Base-by-base conservation (phyloP, 305 asterid genomes). In the Fraxinus ornus region DNA sequence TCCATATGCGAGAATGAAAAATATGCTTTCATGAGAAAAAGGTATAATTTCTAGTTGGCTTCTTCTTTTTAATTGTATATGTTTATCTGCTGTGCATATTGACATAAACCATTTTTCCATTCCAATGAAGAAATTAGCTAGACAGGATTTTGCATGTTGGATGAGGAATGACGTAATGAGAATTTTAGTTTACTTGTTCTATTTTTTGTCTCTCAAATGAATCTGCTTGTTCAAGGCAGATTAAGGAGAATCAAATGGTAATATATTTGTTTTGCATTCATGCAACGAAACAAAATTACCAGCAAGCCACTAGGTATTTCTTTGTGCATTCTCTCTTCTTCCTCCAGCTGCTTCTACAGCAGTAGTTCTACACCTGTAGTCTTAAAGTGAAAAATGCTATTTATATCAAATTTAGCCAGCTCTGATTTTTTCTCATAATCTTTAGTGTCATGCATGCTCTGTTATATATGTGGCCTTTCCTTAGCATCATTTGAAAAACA, bases 1-100 rank as follows among this genome's bases (percentile, higher is more conserved):
- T 89, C 98, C 86, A 87, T 94, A 76, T 91, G 98, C 80, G 97
- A 90, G 90, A 95, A 92, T 84, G 97, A 94, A 85, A 95, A 89
- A 83, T 95, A 90, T 90, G 84, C 90, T 82, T 80, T 90, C 83
- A 91, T 93, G 84, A 91, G 97, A 89, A 88, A 86, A 89, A 92
- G 98, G 99, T 94, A 90, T 49, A 71, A 7, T 64, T 87, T 77
- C 13, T 77, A 41, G 75, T 73, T 72, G 44, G 41, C 62, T 82
- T 83, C 66, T 83, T 79, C 84, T 78, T 47, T 79, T 71, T 49
- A 78, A 85, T 37, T 82, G 28, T 80, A 55, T 10, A n/a, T 49
- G 37, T 73, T 83, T 44, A 80, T 81, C 76, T 77, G 78, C 55
- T 75, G 37, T 72, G 36, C 72, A 49, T 79, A 76, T 74, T 72